Conservation (phyloP, 129 eudicot species). For the Kitagawia praeruptora region DNA sequence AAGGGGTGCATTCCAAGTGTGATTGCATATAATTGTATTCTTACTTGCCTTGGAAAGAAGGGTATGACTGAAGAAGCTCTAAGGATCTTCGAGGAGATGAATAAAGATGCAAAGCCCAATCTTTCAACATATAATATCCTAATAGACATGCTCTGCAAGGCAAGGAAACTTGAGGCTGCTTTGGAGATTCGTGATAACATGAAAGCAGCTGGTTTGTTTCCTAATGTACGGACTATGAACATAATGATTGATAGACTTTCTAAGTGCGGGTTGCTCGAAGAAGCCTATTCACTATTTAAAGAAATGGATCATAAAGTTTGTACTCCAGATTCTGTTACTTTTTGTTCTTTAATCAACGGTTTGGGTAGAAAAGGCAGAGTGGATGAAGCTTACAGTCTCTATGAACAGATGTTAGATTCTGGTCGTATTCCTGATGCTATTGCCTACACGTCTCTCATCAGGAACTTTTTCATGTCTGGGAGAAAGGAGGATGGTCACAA, state of each 20-base stretch:
- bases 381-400: conserved; percentile 78
- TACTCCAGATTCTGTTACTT: conserved; percentile 59
- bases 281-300: conserved; percentile 63
- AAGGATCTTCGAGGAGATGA: conserved; percentile 61
- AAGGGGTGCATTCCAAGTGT: conserved; percentile 88
- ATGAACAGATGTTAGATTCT: conserved; percentile 67
- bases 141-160: conserved; percentile 73
- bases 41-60: conserved; percentile 87
- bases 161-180: conserved; percentile 51
- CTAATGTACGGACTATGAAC: conserved; percentile 64
- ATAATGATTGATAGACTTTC: conserved; percentile 83
- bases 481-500: conserved; percentile 90
- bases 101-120: conserved; percentile 74
- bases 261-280: conserved; percentile 67
- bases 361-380: conserved; percentile 72
- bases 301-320: conserved; percentile 60
- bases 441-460: conserved; percentile 73
- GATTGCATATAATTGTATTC: conserved; percentile 73
- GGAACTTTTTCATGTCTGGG: conserved; percentile 58
- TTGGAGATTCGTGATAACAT: conserved; percentile 61
- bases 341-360: conserved; percentile 83
- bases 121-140: conserved; percentile 70
- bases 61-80: conserved; percentile 61
- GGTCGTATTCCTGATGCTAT: conserved; percentile 57
- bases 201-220: conserved; percentile 73